Evolutionary conservation across 495 filamentous ascomycete genomes (phyloP), one percentile per base, ranked within the genome.

Genomic region (Penicillium herquei): DNA sequence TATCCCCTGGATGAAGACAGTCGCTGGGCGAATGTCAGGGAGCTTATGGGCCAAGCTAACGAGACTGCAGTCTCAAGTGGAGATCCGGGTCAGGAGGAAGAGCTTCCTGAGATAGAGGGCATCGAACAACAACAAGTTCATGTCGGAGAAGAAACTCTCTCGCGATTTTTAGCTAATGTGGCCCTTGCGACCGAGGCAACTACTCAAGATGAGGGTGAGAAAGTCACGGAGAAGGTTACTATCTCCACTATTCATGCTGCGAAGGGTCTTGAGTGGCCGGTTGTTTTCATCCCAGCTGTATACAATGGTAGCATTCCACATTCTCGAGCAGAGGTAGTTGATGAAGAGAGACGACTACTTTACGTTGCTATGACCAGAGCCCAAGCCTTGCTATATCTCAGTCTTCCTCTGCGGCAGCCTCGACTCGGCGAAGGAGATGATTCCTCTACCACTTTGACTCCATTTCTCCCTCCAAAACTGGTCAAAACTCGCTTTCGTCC

Each of bases 311-410:
- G 87, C 14, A 97, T 98, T 51, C 95, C 95, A 2, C 95, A 99
- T 71, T 88, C 87, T n/a, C 80, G 94, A 57, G 84, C 92, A 10
- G 95, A 99, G 45, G 92, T 98, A 63, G 76, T 78, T 13, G 88
- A 93, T 54, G 95, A 99, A 70, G 95, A 99, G 66, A 78, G 95
- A 55, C 77, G 95, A 48, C 71, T 99, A 48, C 78, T 99, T 0
- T 99, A 98, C 67, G 95, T 99, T 6, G 95, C 93, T 7, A 99
- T 99, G 95, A 99, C 95, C 5, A 79, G 94, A 72, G 94, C 95
- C 1, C 87, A 97, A 68, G 87, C 83, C 7, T 72, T 99, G 33
- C 77, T 99, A n/a, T 97, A 98, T 62, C 79, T 98, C 49, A 96
- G 91, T 63, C 88, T 85, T 52, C 92, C 95, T 0, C 68, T 81